A percentile compares a stretch with the other conserved stretches of the same genome.
phyloP scores from a whole-genome alignment of 73 alveolate species.

The Paramecium sonneborni region DNA sequence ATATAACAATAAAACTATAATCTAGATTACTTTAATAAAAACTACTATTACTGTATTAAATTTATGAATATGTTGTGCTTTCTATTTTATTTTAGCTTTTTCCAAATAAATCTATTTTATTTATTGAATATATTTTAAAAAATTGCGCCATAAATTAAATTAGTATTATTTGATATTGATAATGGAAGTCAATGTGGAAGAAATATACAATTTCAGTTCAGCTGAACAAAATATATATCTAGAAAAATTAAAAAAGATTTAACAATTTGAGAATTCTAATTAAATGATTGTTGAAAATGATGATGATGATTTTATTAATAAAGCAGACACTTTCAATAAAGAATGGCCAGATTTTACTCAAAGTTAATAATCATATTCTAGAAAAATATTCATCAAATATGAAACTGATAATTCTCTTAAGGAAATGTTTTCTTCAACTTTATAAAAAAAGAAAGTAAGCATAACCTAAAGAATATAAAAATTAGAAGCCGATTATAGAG shows the following conservation, averaged over 20 bases:
- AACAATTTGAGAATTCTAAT: background rate
- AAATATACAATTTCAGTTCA: background rate
- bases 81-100: background rate
- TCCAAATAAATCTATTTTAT: background rate
- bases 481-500: background rate
- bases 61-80: background rate
- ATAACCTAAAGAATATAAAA: background rate
- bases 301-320: background rate
- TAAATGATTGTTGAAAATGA: background rate
- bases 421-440: background rate
- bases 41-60: background rate
- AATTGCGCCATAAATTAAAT: constrained; percentile 24
- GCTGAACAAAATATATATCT: background rate
- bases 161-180: background rate
- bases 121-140: background rate
- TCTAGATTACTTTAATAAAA: background rate
- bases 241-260: background rate
- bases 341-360: background rate
- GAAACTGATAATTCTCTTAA: background rate
- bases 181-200: background rate
- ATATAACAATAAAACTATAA: background rate
- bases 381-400: background rate
- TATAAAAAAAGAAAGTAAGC: background rate
- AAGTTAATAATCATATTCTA: background rate
- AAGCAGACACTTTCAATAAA: background rate